Percentiles rank a stretch among this genome's conserved stretches.
Evolutionary conservation across 768 basidiomycete genomes (phyloP).

Genomic region (Xerocomellus dryophilus): DNA sequence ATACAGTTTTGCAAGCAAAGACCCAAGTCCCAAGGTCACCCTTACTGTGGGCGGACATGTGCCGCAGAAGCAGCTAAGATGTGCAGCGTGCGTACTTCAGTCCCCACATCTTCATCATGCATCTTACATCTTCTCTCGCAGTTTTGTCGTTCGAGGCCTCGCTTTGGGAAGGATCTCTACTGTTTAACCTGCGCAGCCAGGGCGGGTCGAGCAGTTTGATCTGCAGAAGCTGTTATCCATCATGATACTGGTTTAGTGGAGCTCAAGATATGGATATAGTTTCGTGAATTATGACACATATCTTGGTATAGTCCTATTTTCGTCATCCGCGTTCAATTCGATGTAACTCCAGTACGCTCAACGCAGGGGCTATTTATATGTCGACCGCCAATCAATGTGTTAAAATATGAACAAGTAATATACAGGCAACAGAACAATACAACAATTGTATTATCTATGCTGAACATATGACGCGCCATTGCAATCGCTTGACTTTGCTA

Average conservation of each 20-base stretch:
- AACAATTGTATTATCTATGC: too few species aligned
- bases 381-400: not conserved
- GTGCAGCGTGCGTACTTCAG: slow-evolving; percentile 24
- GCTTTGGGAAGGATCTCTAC: slow-evolving; percentile 33
- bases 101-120: not conserved
- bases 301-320: slow-evolving; percentile 12
- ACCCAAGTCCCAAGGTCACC: slow-evolving; percentile 56
- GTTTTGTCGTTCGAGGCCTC: slow-evolving; percentile 32
- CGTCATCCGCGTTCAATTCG: not conserved
- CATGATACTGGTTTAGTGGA: not conserved
- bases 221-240: not conserved
- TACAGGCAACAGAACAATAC: not conserved
- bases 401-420: not conserved
- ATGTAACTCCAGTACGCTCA: not conserved
- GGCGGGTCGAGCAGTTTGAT: slow-evolving; percentile 15
- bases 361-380: not conserved
- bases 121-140: not conserved
- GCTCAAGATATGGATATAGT: not conserved
- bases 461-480: slow-evolving; percentile 16
- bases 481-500: not conserved
- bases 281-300: slow-evolving; percentile 20
- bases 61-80: slow-evolving; percentile 43
- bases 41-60: slow-evolving; percentile 65
- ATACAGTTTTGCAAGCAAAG: slow-evolving; percentile 53
- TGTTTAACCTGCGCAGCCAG: slow-evolving; percentile 33